Conservation (phyloP, 257 asterid genomes). For the Fraxinus pennsylvanica region DNA sequence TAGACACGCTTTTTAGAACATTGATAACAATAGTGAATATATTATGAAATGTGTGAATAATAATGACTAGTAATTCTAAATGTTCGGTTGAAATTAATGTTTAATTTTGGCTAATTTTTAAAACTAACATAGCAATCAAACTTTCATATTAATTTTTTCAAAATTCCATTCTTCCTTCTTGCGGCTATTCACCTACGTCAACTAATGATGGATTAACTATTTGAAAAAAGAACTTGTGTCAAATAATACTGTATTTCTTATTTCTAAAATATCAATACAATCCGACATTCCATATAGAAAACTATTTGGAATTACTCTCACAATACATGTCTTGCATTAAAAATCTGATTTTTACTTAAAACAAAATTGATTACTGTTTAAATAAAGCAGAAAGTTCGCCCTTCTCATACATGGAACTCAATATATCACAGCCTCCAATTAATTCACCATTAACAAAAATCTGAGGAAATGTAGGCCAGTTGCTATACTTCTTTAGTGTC, state of each 20-base stretch:
- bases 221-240: not conserved
- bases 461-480: constrained; percentile 97
- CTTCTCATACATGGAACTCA: constrained; percentile 86
- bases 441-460: constrained; percentile 80
- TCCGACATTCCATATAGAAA: not conserved
- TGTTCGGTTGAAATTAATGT: no score
- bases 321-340: constrained; percentile 6
- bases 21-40: no score
- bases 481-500: constrained; percentile 80
- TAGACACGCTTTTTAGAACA: no score
- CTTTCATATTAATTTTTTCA: no score
- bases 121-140: no score
- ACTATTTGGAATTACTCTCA: not conserved
- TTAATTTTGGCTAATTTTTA: no score
- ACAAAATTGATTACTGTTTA: constrained; percentile 30
- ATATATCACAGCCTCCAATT: constrained; percentile 94
- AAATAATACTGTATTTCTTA: not conserved
- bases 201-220: no score
- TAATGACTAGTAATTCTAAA: no score
- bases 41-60: no score
- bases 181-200: no score
- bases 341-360: not conserved
- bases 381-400: constrained; percentile 73
- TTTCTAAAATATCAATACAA: not conserved
- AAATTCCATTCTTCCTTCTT: no score